These are phyloP conservation scores for Sicyos edulis DNA, from an alignment of 306 rosid species.

Conservation along the genomic window DNA sequence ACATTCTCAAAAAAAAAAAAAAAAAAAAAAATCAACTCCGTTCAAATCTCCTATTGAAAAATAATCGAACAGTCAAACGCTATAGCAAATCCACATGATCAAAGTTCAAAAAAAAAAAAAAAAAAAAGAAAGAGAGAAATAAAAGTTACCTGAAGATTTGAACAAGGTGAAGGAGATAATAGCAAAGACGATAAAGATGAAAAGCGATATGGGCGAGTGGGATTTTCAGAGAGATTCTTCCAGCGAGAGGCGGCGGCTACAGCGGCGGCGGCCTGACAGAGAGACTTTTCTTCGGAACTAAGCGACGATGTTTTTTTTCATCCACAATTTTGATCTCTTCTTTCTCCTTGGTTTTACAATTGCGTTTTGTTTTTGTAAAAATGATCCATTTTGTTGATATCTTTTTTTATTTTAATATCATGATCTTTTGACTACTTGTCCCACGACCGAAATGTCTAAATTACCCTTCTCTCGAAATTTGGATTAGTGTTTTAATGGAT, in stretches of 20 bases:
- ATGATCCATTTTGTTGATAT: neutral
- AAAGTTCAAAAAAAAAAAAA: neutral
- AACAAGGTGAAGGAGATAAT: neutral
- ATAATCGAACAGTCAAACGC: neutral
- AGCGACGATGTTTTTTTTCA: neutral
- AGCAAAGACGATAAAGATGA: neutral
- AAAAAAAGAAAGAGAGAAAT: neutral
- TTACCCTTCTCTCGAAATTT: neutral
- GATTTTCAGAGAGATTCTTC: neutral
- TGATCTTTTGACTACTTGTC: neutral
- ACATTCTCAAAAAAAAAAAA: neutral
- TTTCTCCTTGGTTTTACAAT: neutral
- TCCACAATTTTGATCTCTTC: neutral
- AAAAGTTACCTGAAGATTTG: neutral
- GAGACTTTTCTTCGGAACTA: conserved; percentile 18
- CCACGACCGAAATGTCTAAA: neutral
- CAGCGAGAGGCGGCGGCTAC: neutral
- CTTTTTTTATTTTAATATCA: neutral
- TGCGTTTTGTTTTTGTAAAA: neutral
- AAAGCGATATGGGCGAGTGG: neutral
- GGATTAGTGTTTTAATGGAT: too few species aligned
- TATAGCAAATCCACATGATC: neutral
- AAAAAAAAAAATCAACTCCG: neutral
- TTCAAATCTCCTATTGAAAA: neutral
- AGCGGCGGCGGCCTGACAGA: conserved; percentile 2